Base-by-base conservation (phyloP, 2,329 filamentous ascomycete species). In the Fusarium concolor region DNA sequence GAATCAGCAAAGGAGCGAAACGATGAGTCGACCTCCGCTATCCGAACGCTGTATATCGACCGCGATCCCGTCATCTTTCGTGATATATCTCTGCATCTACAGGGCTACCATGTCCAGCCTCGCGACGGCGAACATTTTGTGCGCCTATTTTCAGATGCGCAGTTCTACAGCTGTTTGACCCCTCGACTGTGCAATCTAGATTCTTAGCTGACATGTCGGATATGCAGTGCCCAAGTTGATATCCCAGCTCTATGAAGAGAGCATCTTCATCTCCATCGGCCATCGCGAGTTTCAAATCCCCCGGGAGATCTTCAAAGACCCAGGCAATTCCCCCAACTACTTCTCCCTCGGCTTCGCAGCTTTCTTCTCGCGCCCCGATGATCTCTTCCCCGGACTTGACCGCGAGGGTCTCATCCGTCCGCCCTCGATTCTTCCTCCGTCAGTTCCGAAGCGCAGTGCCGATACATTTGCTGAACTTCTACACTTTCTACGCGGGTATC, bases 281-380 rank as follows among this genome's bases (percentile, higher is more conserved):
- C 89, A 92, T 71, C 88, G 87, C 59, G 89, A 96, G 73, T 98
- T 98, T 79, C 91, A 94, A 76, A 94, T 98, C 68, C 92, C 94
- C 3, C 91, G 94, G 66, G 92, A 97, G 72, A 85, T 97, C 64
- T 97, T 98, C 79, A 90, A 87, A 29, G 87, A 88, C 35, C 93
- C 94, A 1, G 95, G 94, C 26, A 94, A 98, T 80, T 90, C 89
- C n/a, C 94, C 94, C 14, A 98, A 98, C 78, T 98, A 94, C 84
- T 98, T 98, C 83, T 91, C 93, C 1, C 86, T 97, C 5, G 94
- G 94, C 61, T 97, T 97, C 75, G 91, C 90, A 37, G 87, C 93
- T 72, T 96, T 97, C 84, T 97, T 97, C 81, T 90, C 90, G 17
- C 89, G 88, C 3, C 92, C 92, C 0, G 85, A 87, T 15, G 91